Evolutionary conservation across 352 stramenopile species (phyloP).

Genomic region (Phytophthora uliginosa): DNA sequence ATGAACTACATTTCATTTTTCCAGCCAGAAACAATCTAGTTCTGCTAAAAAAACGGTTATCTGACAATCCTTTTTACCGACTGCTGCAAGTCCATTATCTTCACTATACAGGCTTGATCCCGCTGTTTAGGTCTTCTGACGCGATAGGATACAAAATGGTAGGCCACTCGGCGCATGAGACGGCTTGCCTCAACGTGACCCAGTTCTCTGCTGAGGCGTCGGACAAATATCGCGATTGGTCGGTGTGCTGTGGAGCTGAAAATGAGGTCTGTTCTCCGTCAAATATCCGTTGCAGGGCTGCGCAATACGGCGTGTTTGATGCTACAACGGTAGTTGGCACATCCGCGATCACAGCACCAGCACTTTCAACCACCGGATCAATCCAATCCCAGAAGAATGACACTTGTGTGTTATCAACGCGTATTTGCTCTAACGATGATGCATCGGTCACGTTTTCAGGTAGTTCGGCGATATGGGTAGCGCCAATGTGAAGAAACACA

Average conservation of each 20-base stretch:
- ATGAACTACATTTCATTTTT: no score
- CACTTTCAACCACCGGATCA: slow-evolving; percentile 24
- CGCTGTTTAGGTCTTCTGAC: slow-evolving; percentile 20
- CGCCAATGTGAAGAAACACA: slow-evolving; percentile 28
- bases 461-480: slow-evolving; percentile 17
- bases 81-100: background rate
- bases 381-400: slow-evolving; percentile 39
- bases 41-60: no score
- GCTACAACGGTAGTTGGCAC: slow-evolving; percentile 25
- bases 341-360: slow-evolving; percentile 15
- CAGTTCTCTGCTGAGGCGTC: slow-evolving; percentile 6
- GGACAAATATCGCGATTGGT: slow-evolving; percentile 12
- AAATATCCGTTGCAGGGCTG: slow-evolving; percentile 20
- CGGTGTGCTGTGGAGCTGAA: background rate
- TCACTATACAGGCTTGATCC: slow-evolving; percentile 9
- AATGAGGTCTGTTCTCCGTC: slow-evolving; percentile 9
- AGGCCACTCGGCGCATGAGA: slow-evolving; percentile 14
- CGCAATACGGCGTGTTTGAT: slow-evolving; percentile 30
- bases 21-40: no score
- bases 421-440: slow-evolving; percentile 23
- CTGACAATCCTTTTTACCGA: no score
- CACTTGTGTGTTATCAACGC: slow-evolving; percentile 30
- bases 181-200: slow-evolving; percentile 13
- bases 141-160: slow-evolving; percentile 27
- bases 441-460: slow-evolving; percentile 22